Evolutionary conservation across 2,329 filamentous ascomycete species (phyloP), one percentile per base, ranked within the genome.

Genomic region (Penicillium griseofulvum): DNA sequence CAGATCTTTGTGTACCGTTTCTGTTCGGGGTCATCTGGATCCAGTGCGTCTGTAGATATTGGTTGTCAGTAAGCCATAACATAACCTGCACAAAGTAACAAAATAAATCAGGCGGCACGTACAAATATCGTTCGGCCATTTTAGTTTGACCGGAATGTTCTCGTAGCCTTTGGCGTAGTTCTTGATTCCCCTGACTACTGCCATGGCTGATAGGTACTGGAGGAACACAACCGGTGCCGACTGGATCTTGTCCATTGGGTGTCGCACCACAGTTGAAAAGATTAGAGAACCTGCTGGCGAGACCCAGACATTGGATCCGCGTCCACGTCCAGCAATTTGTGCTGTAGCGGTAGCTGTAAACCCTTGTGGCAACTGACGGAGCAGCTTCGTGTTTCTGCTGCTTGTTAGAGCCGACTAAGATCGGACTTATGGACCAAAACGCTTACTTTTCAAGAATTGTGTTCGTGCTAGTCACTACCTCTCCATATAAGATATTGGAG

Each of bases 121-220:
- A 87, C 85, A 93, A 52, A 99, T 90, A 69, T 99, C 94, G 67
- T 99, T 99, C 11, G 94, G 94, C 94, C 94, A 99, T 73, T 99
- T 99, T 31, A 99, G 76, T 70, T 89, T 91, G 38, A 99, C 81
- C 0, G 90, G 89, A 5, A 97, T 73, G 0, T 84, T 79, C 6
- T 84, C 80, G 72, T 95, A 97, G 8, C 87, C 90, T 2, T 75
- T 74, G 46, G 87, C 91, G 68, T 97, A 97, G 26, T 80, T 82
- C 60, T 89, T 87, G 59, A 97, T 87, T 0, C 90, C 93, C 58
- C 90, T 84, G 3, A 95, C 88, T 39, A 93, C 88, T 38, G 94
- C 92, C 43, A 99, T 84, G 0, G 91, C 92, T 0, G 91, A 87
- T 14, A 99, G 82, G 70, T 99, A 99, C 72, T 97, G 94, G 28